Evolutionary conservation across 2,329 filamentous ascomycete species (phyloP).

Genomic region (Huntiella bhutanensis): DNA sequence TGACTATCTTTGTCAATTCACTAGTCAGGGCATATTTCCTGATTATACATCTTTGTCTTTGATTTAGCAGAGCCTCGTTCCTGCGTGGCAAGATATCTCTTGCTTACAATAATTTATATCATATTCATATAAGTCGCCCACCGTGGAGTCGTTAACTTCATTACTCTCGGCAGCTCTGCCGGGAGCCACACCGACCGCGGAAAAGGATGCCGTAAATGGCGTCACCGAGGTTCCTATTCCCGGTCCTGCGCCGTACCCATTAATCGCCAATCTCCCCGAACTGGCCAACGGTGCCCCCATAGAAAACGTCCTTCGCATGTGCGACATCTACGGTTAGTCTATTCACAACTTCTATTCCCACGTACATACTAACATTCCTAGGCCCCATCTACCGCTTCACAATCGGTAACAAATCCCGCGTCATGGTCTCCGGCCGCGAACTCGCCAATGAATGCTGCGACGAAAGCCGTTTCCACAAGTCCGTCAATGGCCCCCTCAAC

Average conservation of each 20-base stretch:
- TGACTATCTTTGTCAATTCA: too few relatives aligned
- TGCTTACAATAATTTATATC: background rate
- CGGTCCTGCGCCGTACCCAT: constrained; percentile 40
- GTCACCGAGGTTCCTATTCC: constrained; percentile 31
- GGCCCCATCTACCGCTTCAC: constrained; percentile 42
- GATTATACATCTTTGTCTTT: too few relatives aligned
- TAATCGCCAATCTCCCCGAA: constrained; percentile 47
- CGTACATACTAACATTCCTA: constrained; percentile 14
- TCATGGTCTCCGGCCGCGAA: constrained; percentile 33
- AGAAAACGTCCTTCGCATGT: constrained; percentile 34
- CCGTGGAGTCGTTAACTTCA: constrained; percentile 3
- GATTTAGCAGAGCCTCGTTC: too few relatives aligned
- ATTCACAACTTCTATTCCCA: background rate
- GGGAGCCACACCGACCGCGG: background rate
- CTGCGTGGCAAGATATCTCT: too few relatives aligned
- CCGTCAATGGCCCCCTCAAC: constrained; percentile 27
- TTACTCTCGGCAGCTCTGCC: constrained; percentile 2
- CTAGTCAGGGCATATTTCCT: too few relatives aligned
- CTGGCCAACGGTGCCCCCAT: constrained; percentile 40
- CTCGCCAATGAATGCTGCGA: constrained; percentile 46
- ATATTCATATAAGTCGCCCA: background rate
- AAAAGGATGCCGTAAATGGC: background rate
- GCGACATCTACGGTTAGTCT: constrained; percentile 43
- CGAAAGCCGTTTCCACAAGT: constrained; percentile 46
- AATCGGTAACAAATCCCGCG: constrained; percentile 26